Percentiles rank a stretch among this genome's conserved stretches.
Evolutionary conservation across 2,329 filamentous ascomycete genomes (phyloP).

Genomic region (Paecilomyces sp.): DNA sequence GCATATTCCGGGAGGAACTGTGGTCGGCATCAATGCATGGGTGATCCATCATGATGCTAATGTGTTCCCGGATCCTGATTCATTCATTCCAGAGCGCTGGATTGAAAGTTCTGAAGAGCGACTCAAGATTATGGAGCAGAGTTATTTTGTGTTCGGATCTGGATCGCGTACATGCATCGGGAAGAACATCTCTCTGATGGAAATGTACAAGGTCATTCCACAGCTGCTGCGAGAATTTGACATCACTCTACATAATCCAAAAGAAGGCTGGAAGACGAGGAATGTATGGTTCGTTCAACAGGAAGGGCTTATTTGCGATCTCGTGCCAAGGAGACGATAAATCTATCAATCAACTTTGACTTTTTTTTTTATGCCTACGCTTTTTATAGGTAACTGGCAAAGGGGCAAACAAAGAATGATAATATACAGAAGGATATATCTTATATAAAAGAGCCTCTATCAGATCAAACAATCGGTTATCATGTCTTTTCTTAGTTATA

Average conservation of each 20-base stretch:
- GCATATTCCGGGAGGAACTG: conserved; percentile 26
- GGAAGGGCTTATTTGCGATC: conserved; percentile 13
- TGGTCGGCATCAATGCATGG: conserved; percentile 28
- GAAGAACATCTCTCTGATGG: conserved; percentile 17
- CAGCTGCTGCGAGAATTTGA: conserved; percentile 13
- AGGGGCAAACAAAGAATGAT: too few species aligned
- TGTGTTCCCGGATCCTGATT: conserved; percentile 17
- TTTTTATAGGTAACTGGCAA: too few species aligned
- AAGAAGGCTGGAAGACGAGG: conserved; percentile 7
- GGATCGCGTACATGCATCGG: conserved; percentile 18
- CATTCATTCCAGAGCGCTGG: conserved; percentile 23
- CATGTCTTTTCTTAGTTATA: too few species aligned
- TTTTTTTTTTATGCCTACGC: too few species aligned
- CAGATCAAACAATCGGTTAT: too few species aligned
- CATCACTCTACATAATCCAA: conserved; percentile 7
- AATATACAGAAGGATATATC: too few species aligned
- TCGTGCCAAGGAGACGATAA: neutral
- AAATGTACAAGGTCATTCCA: conserved; percentile 18
- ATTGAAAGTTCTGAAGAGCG: conserved; percentile 15
- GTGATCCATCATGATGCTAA: conserved; percentile 6
- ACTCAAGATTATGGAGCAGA: conserved; percentile 7
- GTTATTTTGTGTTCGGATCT: conserved; percentile 12
- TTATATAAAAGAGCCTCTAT: too few species aligned
- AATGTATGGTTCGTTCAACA: conserved; percentile 16
- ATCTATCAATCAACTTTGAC: neutral